These are phyloP conservation scores for Gnomoniopsis smithogilvyi DNA, from an alignment of 2,329 filamentous ascomycete genomes.

Conservation along the genomic window DNA sequence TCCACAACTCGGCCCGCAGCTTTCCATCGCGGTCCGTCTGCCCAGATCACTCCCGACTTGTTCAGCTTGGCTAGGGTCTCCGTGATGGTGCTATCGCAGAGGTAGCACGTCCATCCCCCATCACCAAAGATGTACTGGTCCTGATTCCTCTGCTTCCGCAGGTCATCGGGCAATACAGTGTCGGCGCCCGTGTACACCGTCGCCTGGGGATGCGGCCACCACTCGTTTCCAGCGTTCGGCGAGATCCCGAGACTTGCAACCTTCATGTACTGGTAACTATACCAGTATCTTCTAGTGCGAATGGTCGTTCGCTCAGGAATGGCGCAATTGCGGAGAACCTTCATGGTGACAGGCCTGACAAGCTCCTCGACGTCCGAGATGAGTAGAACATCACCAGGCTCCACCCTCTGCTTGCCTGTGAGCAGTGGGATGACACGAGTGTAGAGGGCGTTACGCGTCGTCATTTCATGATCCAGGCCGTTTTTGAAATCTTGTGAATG, in stretches of 20 bases:
- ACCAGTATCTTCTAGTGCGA: slow-evolving; percentile 34
- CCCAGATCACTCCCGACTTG: slow-evolving; percentile 41
- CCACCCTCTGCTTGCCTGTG: slow-evolving; percentile 27
- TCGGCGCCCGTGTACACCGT: slow-evolving; percentile 35
- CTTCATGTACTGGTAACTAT: slow-evolving; percentile 35
- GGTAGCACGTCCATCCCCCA: slow-evolving; percentile 44
- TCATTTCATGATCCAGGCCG: slow-evolving; percentile 35
- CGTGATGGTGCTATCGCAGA: slow-evolving; percentile 38
- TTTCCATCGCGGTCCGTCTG: slow-evolving; percentile 38
- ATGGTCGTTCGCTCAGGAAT: slow-evolving; percentile 31
- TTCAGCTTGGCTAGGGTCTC: slow-evolving; percentile 30
- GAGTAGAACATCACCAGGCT: slow-evolving; percentile 37
- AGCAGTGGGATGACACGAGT: slow-evolving; percentile 36
- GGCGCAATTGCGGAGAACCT: slow-evolving; percentile 32
- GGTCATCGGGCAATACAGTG: slow-evolving; percentile 37
- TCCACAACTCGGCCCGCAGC: slow-evolving; percentile 37
- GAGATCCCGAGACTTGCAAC: not conserved
- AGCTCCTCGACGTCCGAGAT: slow-evolving; percentile 52
- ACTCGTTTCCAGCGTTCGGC: slow-evolving; percentile 18
- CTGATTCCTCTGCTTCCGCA: slow-evolving; percentile 27
- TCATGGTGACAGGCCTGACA: slow-evolving; percentile 31
- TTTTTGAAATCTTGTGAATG: slow-evolving; percentile 21
- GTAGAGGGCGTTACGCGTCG: slow-evolving; percentile 36
- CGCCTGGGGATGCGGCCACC: slow-evolving; percentile 44
- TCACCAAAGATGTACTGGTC: slow-evolving; percentile 34